Percentiles rank a stretch among this genome's conserved stretches.
phyloP scores from a whole-genome alignment of 352 stramenopile genomes.

The Phytophthora multivora region DNA sequence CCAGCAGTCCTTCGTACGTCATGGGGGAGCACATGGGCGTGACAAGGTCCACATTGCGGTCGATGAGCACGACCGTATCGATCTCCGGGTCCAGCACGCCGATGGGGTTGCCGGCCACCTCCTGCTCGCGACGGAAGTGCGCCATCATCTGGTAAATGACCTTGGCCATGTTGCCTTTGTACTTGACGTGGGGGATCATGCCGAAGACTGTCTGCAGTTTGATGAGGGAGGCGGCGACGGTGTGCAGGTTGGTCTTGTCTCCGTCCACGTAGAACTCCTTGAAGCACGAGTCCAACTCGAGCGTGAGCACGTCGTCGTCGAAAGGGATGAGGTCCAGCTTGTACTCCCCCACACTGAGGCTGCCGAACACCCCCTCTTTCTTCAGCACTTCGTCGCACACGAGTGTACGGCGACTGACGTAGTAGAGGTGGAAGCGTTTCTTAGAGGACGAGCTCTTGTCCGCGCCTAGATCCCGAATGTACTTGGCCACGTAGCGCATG shows the following conservation, averaged over 20 bases:
- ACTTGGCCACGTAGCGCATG: conserved; percentile 85
- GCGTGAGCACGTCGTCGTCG: conserved; percentile 94
- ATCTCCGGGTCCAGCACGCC: conserved; percentile 87
- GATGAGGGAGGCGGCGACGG: conserved; percentile 87
- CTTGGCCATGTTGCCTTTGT: conserved; percentile 91
- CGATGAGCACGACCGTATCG: conserved; percentile 94
- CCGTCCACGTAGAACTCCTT: conserved; percentile 88
- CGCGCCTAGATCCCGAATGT: conserved; percentile 63
- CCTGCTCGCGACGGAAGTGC: conserved; percentile 92
- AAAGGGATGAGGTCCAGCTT: conserved; percentile 95
- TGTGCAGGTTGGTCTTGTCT: conserved; percentile 90
- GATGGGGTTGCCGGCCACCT: conserved; percentile 80
- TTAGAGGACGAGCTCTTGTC: conserved; percentile 44
- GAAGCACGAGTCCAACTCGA: conserved; percentile 92
- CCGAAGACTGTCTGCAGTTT: conserved; percentile 95
- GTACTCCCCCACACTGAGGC: conserved; percentile 89
- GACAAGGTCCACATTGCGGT: conserved; percentile 95
- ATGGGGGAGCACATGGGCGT: conserved; percentile 96
- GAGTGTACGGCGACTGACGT: conserved; percentile 90
- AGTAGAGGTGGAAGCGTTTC: conserved; percentile 90
- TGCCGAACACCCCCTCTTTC: conserved; percentile 89
- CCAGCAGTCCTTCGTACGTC: conserved; percentile 97
- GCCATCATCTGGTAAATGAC: conserved; percentile 93
- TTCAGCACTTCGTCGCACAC: conserved; percentile 92
- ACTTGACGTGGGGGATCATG: conserved; percentile 94